A percentile compares a stretch with the other conserved stretches of the same genome.
Evolutionary conservation across 768 basidiomycete genomes (phyloP).

Genomic region (Rhodotorula kratochvilovae): DNA sequence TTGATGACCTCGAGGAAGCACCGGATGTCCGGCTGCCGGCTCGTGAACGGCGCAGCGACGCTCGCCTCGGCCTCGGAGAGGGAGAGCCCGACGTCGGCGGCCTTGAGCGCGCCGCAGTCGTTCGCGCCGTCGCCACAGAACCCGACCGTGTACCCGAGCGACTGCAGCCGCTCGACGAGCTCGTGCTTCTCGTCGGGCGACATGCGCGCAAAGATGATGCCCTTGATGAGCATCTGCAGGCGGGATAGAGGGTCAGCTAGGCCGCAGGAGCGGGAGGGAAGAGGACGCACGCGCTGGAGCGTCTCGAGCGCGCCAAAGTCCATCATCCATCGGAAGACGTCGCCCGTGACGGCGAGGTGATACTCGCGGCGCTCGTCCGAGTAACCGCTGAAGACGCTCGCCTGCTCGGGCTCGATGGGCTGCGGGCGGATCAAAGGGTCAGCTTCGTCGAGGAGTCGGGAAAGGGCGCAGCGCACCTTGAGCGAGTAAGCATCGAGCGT

Average conservation of each 20-base stretch:
- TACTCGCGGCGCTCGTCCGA: constrained; percentile 73
- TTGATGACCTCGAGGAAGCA: constrained; percentile 96
- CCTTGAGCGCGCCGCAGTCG: constrained; percentile 96
- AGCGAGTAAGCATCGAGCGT: constrained; percentile 84
- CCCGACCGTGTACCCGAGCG: constrained; percentile 87
- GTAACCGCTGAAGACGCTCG: constrained; percentile 51
- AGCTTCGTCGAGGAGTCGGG: too few species aligned
- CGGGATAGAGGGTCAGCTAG: background rate
- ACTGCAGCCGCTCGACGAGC: constrained; percentile 87
- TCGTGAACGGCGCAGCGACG: constrained; percentile 96
- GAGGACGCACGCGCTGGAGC: constrained; percentile 68
- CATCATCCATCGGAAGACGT: constrained; percentile 97
- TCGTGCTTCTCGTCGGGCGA: constrained; percentile 99
- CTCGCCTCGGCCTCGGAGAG: constrained; percentile 97
- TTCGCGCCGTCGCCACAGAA: constrained; percentile 99
- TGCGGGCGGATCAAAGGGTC: constrained; percentile 48
- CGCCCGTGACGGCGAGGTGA: constrained; percentile 84
- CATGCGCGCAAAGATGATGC: constrained; percentile 96
- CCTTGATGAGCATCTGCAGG: constrained; percentile 87
- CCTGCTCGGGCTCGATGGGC: constrained; percentile 63
- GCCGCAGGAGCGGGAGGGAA: background rate
- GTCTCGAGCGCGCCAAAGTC: constrained; percentile 91
- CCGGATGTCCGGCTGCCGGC: constrained; percentile 84
- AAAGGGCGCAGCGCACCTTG: too few species aligned
- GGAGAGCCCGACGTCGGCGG: constrained; percentile 94